phyloP scores from a whole-genome alignment of 2,329 filamentous ascomycete genomes.

The Ascochyta clinopodiicola region DNA sequence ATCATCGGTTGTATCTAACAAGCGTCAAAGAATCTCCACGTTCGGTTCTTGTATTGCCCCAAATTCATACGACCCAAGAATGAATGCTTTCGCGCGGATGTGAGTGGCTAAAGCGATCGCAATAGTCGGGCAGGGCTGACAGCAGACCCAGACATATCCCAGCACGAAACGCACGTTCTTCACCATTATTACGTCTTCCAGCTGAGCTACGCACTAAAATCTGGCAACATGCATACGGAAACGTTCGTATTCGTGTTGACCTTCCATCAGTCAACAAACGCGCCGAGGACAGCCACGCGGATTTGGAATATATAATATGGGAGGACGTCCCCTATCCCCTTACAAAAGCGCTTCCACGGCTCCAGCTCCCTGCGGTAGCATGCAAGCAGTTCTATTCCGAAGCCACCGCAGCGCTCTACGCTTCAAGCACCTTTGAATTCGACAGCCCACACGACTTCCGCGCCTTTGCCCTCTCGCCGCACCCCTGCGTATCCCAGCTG shows the following conservation, averaged over 20 bases:
- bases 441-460: background rate
- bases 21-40: background rate
- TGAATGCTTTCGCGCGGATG: background rate
- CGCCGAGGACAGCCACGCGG: background rate
- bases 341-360: background rate
- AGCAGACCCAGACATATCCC: background rate
- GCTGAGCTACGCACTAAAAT: conserved; percentile 4
- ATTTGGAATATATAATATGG: background rate
- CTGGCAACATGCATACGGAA: background rate
- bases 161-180: background rate
- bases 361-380: background rate
- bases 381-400: conserved; percentile 2
- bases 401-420: background rate
- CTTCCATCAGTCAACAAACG: background rate
- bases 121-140: background rate
- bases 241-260: background rate
- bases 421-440: background rate
- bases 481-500: background rate
- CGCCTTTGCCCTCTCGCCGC: background rate
- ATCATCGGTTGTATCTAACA: background rate
- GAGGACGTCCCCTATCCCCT: background rate
- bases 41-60: background rate
- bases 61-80: background rate
- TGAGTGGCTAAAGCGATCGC: background rate
- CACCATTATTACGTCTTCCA: background rate